Conservation (phyloP, 1,139 yeast species). For the Pichia norvegensis region DNA sequence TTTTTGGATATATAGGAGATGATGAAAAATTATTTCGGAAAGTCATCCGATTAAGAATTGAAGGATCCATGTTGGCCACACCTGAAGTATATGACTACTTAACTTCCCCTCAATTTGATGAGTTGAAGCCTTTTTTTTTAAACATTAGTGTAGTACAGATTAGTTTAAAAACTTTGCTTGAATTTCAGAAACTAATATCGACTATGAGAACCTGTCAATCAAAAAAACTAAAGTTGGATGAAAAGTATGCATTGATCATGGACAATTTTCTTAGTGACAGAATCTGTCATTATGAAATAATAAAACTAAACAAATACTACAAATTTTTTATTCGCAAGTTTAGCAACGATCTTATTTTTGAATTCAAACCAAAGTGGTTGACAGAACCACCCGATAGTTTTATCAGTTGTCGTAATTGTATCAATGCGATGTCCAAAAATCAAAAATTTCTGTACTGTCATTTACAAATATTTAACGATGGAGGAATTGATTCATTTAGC, state of each 20-base stretch:
- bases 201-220: background rate
- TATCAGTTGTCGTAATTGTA: conserved; percentile 26
- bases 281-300: background rate
- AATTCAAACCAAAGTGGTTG: conserved; percentile 31
- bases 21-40: conserved; percentile 8
- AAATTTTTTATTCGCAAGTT: conserved; percentile 12
- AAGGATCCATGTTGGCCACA: conserved; percentile 10
- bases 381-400: conserved; percentile 13
- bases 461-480: conserved; percentile 15
- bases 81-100: conserved; percentile 19
- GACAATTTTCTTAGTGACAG: conserved; percentile 16
- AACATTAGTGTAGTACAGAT: conserved; percentile 4
- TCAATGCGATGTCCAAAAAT: conserved; percentile 15
- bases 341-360: conserved; percentile 17
- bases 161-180: background rate
- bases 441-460: conserved; percentile 18
- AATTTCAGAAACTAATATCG: background rate
- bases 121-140: conserved; percentile 13
- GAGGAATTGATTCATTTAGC: conserved; percentile 18
- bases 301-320: conserved; percentile 22
- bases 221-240: conserved; percentile 5
- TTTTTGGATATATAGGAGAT: conserved; percentile 18
- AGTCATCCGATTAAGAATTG: conserved; percentile 22
- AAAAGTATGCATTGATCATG: conserved; percentile 21
- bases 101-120: conserved; percentile 6